Evolutionary conservation across 2,329 filamentous ascomycete genomes (phyloP).

Genomic region (Fusarium pseudocircinatum): DNA sequence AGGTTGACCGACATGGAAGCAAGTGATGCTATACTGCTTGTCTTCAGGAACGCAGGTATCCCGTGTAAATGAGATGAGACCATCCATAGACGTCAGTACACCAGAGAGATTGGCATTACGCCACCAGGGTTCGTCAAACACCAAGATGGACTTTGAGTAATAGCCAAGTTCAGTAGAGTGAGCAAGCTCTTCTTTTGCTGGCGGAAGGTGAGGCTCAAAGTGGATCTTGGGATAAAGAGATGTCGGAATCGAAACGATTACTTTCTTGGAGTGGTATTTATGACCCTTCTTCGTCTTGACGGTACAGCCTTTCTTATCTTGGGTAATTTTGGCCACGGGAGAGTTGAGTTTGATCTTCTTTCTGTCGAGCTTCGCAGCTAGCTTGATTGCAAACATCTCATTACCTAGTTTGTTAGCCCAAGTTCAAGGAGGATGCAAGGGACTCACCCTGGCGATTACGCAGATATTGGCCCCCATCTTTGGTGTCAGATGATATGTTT

Average conservation of each 20-base stretch:
- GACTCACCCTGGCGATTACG: conserved; percentile 25
- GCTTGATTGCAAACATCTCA: background rate
- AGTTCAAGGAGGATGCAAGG: background rate
- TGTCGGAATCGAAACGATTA: background rate
- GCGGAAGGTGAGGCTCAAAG: background rate
- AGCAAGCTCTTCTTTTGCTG: background rate
- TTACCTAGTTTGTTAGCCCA: background rate
- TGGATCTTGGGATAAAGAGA: background rate
- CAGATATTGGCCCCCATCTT: conserved; percentile 23
- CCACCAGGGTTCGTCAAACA: background rate
- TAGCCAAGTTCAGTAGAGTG: background rate
- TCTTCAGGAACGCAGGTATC: background rate
- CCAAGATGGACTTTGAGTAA: background rate
- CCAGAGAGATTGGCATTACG: background rate
- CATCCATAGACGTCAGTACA: background rate
- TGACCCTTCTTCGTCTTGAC: background rate
- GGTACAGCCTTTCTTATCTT: background rate
- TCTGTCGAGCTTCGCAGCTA: background rate
- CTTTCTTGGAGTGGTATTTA: background rate
- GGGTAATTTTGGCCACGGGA: background rate
- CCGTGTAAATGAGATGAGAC: background rate
- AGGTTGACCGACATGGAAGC: background rate
- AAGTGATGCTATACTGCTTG: background rate
- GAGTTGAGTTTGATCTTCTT: background rate
- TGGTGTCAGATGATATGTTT: conserved; percentile 6